Percentiles rank a stretch among this genome's conserved stretches.
Evolutionary conservation across 192 early-diverging fungal genomes (phyloP).

Genomic region (Gryganskiella cystojenkinii): DNA sequence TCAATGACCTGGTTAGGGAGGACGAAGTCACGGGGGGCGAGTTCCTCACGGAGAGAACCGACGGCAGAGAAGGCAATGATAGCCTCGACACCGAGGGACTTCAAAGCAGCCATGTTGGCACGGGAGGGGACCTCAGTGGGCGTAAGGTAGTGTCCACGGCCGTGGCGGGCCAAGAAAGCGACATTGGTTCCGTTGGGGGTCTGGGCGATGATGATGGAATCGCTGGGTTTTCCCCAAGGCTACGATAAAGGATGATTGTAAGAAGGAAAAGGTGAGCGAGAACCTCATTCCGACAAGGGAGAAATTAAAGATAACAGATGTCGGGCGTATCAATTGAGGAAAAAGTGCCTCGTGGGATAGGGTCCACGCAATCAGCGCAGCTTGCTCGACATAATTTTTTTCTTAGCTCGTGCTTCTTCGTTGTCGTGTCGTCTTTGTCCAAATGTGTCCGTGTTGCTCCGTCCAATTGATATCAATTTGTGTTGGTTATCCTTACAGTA

Average conservation of each 20-base stretch:
- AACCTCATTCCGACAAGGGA: constrained; percentile 1
- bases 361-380: too few species aligned
- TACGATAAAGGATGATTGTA: constrained; percentile 14
- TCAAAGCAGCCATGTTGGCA: constrained; percentile 99
- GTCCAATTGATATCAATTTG: too few species aligned
- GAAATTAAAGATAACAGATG: constrained; percentile 2
- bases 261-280: constrained; percentile 10
- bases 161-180: constrained; percentile 97
- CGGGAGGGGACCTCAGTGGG: constrained; percentile 92
- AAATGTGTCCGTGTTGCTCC: neutral
- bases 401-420: too few species aligned
- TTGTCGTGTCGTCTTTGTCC: neutral
- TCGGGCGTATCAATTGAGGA: too few species aligned
- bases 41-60: constrained; percentile 94
- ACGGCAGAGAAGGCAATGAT: constrained; percentile 98
- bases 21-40: constrained; percentile 94
- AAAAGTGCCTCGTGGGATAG: too few species aligned
- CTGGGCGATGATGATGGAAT: constrained; percentile 85
- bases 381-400: too few species aligned
- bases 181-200: constrained; percentile 81
- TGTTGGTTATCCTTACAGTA: constrained; percentile 72
- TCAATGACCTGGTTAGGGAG: constrained; percentile 96
- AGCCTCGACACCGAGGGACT: constrained; percentile 90
- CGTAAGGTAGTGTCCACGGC: constrained; percentile 86
- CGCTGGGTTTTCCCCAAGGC: constrained; percentile 91